Evolutionary conservation across 2,329 filamentous ascomycete genomes (phyloP).

Genomic region (Penicillium sp.): DNA sequence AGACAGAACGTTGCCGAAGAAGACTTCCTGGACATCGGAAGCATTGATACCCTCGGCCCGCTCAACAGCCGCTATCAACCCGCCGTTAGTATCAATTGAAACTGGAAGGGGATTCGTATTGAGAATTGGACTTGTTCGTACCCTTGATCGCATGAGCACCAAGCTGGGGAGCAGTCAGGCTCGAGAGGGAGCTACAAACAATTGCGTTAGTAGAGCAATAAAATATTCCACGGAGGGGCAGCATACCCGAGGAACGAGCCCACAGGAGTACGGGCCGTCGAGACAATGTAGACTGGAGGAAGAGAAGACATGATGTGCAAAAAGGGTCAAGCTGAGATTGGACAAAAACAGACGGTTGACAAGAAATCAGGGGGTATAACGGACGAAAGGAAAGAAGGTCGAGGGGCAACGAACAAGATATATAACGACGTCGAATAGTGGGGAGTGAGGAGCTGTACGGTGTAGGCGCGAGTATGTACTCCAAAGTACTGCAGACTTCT

Average conservation of each 20-base stretch:
- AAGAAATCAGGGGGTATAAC: not conserved
- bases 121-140: constrained; percentile 44
- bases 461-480: constrained; percentile 28
- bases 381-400: not conserved
- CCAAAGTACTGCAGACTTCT: no score
- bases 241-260: constrained; percentile 90
- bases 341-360: not conserved
- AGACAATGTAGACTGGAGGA: constrained; percentile 93
- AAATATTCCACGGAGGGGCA: constrained; percentile 4
- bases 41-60: constrained; percentile 84
- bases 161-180: constrained; percentile 80
- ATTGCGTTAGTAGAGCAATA: constrained; percentile 18
- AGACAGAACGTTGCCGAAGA: constrained; percentile 96
- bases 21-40: constrained; percentile 90
- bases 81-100: constrained; percentile 16
- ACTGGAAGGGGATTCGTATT: not conserved
- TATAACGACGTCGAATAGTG: constrained; percentile 15
- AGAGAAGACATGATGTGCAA: constrained; percentile 69
- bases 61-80: constrained; percentile 68
- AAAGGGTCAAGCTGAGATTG: not conserved
- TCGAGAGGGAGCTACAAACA: constrained; percentile 73
- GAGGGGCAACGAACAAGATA: constrained; percentile 8
- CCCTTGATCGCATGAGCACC: constrained; percentile 92
- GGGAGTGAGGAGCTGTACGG: constrained; percentile 31
- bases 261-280: constrained; percentile 83